phyloP scores from a whole-genome alignment of 1,284 basidiomycete genomes.

The Butyriboletus pseudospeciosus region DNA sequence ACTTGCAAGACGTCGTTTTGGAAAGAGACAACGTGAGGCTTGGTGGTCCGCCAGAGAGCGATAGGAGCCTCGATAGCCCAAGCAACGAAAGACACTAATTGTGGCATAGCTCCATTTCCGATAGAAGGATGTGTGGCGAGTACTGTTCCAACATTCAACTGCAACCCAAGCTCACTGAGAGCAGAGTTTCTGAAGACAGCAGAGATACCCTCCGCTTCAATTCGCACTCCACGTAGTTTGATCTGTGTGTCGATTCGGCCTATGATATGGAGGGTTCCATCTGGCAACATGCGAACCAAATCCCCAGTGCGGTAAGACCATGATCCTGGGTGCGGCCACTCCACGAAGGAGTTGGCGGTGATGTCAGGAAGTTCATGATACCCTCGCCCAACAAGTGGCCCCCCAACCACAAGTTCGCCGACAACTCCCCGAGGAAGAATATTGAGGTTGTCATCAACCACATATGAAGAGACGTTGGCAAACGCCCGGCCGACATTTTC shows the following conservation, averaged over 20 bases:
- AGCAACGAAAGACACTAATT: slow-evolving; percentile 48
- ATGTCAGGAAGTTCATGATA: slow-evolving; percentile 46
- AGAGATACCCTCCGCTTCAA: slow-evolving; percentile 52
- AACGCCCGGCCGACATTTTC: slow-evolving; percentile 44
- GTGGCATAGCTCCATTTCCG: slow-evolving; percentile 34
- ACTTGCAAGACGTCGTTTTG: slow-evolving; percentile 32
- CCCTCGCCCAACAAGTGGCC: slow-evolving; percentile 49
- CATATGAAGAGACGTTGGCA: slow-evolving; percentile 36
- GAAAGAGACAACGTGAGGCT: slow-evolving; percentile 32
- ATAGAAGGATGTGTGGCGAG: slow-evolving; percentile 47
- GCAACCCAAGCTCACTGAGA: slow-evolving; percentile 23
- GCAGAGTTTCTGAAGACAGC: slow-evolving; percentile 42
- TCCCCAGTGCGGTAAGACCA: slow-evolving; percentile 53
- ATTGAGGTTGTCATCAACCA: slow-evolving; percentile 38
- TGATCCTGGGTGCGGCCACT: slow-evolving; percentile 40
- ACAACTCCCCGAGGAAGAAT: slow-evolving; percentile 44
- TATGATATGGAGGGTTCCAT: slow-evolving; percentile 49
- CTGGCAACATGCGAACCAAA: slow-evolving; percentile 51
- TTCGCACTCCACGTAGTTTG: slow-evolving; percentile 52
- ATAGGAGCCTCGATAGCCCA: slow-evolving; percentile 36
- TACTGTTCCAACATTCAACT: slow-evolving; percentile 42
- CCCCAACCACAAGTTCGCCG: slow-evolving; percentile 51
- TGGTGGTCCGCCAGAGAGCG: slow-evolving; percentile 35
- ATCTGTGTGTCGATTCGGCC: slow-evolving; percentile 57
- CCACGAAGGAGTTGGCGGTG: slow-evolving; percentile 46